phyloP scores from a whole-genome alignment of 192 early-diverging fungal genomes.

The Umbelopsis ramanniana region DNA sequence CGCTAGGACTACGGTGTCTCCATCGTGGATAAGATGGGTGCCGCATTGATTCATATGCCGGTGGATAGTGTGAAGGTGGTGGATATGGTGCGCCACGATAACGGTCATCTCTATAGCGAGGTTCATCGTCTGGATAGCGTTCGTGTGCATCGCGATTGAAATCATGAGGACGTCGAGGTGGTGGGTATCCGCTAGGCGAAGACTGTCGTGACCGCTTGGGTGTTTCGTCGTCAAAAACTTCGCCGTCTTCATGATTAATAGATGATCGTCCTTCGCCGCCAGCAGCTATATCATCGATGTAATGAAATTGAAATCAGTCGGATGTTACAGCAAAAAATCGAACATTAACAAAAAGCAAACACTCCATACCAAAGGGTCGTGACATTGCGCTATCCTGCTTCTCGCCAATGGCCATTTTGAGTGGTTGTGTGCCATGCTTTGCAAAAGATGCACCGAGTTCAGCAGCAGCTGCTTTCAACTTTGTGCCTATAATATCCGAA shows the following conservation, averaged over 20 bases:
- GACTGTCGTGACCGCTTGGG: slow-evolving; percentile 4
- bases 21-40: slow-evolving; percentile 13
- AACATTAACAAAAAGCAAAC: too few relatives aligned
- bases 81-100: slow-evolving; percentile 5
- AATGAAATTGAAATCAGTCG: neutral
- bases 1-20: slow-evolving; percentile 21
- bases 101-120: slow-evolving; percentile 12
- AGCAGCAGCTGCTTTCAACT: slow-evolving; percentile 31
- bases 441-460: slow-evolving; percentile 5
- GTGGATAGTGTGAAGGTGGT: slow-evolving; percentile 20
- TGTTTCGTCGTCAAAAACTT: slow-evolving; percentile 23
- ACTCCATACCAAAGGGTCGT: neutral
- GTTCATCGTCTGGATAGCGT: slow-evolving; percentile 24
- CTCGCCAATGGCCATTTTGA: neutral
- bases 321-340: too few relatives aligned
- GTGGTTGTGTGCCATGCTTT: neutral
- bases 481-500: slow-evolving; percentile 21
- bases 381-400: neutral
- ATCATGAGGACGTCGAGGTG: slow-evolving; percentile 13
- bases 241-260: slow-evolving; percentile 25
- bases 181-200: slow-evolving; percentile 3
- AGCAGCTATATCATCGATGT: neutral
- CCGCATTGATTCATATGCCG: neutral
- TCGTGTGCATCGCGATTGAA: slow-evolving; percentile 11
- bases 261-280: slow-evolving; percentile 15